A percentile compares a stretch with the other conserved stretches of the same genome.
Evolutionary conservation across 768 basidiomycete species (phyloP).

Genomic region (Tricholoma flavovirens): DNA sequence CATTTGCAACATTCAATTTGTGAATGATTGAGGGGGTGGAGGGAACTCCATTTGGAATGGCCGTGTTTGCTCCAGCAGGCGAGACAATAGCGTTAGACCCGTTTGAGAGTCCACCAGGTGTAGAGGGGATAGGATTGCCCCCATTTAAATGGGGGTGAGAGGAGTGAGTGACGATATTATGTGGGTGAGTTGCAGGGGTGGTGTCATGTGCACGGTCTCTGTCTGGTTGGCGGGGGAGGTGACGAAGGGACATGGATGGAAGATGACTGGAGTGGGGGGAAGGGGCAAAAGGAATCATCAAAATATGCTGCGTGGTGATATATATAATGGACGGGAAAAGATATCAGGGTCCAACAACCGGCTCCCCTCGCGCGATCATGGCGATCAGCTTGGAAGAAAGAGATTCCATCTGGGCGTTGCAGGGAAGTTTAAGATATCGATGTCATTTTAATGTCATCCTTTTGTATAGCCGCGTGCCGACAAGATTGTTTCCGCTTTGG

Average conservation of each 20-base stretch:
- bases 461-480: constrained; percentile 47
- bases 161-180: too few species aligned
- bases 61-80: constrained; percentile 36
- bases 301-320: constrained; percentile 39
- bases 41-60: constrained; percentile 27
- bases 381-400: constrained; percentile 46
- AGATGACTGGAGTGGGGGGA: constrained; percentile 27
- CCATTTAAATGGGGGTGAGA: constrained; percentile 46
- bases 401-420: constrained; percentile 42
- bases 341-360: constrained; percentile 39
- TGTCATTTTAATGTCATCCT: constrained; percentile 29
- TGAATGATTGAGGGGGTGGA: constrained; percentile 47
- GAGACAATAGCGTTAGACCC: constrained; percentile 42
- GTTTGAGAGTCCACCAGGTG: constrained; percentile 39
- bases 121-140: constrained; percentile 34
- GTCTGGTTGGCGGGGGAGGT: constrained; percentile 53
- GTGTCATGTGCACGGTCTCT: constrained; percentile 64
- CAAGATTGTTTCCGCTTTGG: constrained; percentile 44
- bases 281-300: constrained; percentile 47
- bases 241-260: constrained; percentile 50
- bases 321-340: constrained; percentile 47
- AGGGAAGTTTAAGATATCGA: constrained; percentile 35
- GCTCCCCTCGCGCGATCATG: constrained; percentile 59
- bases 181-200: constrained; percentile 28
- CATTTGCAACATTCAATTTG: constrained; percentile 82